Evolutionary conservation across 2,329 filamentous ascomycete genomes (phyloP).

Genomic region (Stemphylium vesicarium): DNA sequence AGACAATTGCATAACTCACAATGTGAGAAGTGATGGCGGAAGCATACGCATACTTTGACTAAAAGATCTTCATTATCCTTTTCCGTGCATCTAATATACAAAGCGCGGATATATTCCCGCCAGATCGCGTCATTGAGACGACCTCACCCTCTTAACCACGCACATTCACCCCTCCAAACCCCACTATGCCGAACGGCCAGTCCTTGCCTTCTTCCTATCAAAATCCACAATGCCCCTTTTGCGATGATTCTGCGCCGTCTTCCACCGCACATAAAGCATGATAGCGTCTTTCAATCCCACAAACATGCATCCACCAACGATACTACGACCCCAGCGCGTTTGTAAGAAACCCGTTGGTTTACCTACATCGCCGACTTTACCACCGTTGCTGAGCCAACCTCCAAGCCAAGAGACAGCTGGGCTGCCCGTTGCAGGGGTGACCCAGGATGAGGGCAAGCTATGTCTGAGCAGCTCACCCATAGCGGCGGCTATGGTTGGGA

Average conservation of each 20-base stretch:
- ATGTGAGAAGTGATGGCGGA: too few species aligned
- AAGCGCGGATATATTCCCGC: too few species aligned
- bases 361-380: constrained; percentile 19
- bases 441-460: constrained; percentile 71
- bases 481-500: constrained; percentile 79
- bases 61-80: too few species aligned
- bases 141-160: too few species aligned
- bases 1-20: too few species aligned
- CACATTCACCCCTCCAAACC: too few species aligned
- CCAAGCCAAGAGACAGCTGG: constrained; percentile 29
- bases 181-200: not conserved
- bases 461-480: constrained; percentile 77
- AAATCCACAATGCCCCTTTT: constrained; percentile 54
- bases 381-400: constrained; percentile 23
- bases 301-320: constrained; percentile 87
- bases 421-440: constrained; percentile 52
- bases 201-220: constrained; percentile 3
- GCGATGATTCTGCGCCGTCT: constrained; percentile 57
- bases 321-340: constrained; percentile 84
- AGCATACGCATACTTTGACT: too few species aligned
- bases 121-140: too few species aligned
- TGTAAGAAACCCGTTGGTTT: constrained; percentile 73
- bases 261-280: constrained; percentile 64
- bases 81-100: too few species aligned
- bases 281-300: constrained; percentile 78